phyloP scores from a whole-genome alignment of 1,284 basidiomycete species.

The Ustilago hordei region DNA sequence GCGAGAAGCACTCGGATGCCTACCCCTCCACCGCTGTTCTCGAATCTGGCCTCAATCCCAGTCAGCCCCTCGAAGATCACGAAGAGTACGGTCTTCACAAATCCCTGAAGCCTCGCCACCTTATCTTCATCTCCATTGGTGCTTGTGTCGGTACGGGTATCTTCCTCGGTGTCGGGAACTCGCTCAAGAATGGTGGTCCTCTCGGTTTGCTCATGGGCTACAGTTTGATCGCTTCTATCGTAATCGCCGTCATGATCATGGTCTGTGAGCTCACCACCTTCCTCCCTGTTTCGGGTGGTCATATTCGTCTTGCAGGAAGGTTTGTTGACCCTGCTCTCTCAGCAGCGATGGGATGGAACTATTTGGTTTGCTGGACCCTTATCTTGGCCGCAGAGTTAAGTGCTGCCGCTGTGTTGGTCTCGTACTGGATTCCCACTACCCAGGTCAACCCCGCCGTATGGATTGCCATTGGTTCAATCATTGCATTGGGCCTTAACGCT shows the following conservation, averaged over 20 bases:
- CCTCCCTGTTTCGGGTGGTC: constrained; percentile 76
- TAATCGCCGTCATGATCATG: constrained; percentile 65
- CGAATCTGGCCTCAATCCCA: constrained; percentile 6
- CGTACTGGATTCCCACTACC: constrained; percentile 74
- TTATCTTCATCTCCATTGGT: constrained; percentile 34
- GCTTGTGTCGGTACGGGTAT: constrained; percentile 55
- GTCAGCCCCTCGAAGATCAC: constrained; percentile 18
- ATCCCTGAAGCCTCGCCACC: constrained; percentile 26
- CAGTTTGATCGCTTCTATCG: constrained; percentile 58
- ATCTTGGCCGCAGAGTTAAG: constrained; percentile 81
- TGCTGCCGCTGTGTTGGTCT: constrained; percentile 80
- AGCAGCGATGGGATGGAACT: constrained; percentile 76
- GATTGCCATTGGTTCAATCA: constrained; percentile 79
- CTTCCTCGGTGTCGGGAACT: constrained; percentile 81
- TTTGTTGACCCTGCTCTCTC: constrained; percentile 83
- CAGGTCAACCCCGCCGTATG: constrained; percentile 77
- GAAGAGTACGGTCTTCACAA: constrained; percentile 70
- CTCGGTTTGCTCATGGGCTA: constrained; percentile 68
- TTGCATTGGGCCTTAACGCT: constrained; percentile 81
- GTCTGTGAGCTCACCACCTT: constrained; percentile 72
- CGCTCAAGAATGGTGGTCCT: constrained; percentile 71
- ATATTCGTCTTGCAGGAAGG: constrained; percentile 82
- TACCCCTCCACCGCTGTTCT: constrained; percentile 9
- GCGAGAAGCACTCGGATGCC: constrained; percentile 5
- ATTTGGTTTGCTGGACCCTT: constrained; percentile 71